A percentile compares a stretch with the other conserved stretches of the same genome.
Evolutionary conservation across 495 filamentous ascomycete genomes (phyloP).

Genomic region (Pseudevernia furfuracea): DNA sequence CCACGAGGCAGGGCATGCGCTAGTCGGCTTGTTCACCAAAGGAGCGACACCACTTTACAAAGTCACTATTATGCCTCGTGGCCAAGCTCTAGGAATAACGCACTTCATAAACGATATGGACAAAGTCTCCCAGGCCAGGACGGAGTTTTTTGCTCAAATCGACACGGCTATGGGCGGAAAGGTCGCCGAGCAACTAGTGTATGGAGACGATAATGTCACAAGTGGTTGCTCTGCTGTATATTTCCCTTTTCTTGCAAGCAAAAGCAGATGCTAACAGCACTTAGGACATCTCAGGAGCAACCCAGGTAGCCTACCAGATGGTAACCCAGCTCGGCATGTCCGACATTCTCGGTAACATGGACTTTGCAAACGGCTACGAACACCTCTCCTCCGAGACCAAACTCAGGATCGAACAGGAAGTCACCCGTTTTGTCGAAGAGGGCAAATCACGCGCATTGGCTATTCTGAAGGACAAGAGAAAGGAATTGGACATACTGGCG

Average conservation of each 20-base stretch:
- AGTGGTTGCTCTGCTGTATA: constrained; percentile 69
- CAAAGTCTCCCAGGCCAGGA: constrained; percentile 67
- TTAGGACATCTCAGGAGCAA: constrained; percentile 78
- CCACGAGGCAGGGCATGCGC: constrained; percentile 92
- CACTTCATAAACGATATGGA: constrained; percentile 83
- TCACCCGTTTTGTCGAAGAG: constrained; percentile 77
- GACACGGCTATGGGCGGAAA: constrained; percentile 86
- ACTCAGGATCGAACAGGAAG: constrained; percentile 74
- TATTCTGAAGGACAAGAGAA: constrained; percentile 59
- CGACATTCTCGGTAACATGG: constrained; percentile 78
- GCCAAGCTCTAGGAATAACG: constrained; percentile 76
- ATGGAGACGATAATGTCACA: constrained; percentile 77
- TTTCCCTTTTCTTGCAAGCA: constrained; percentile 27
- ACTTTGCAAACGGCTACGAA: constrained; percentile 72
- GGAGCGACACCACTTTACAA: constrained; percentile 78
- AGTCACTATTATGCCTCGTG: constrained; percentile 90
- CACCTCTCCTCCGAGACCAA: constrained; percentile 76
- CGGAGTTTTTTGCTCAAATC: constrained; percentile 58
- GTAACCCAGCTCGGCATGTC: constrained; percentile 85
- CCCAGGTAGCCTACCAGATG: constrained; percentile 71
- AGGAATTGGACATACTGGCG: constrained; percentile 79
- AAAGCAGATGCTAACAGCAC: background rate
- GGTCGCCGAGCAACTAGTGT: constrained; percentile 88
- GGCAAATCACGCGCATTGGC: constrained; percentile 59
- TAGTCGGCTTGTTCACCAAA: constrained; percentile 74